These are phyloP conservation scores for Pichia sp. DNA, from an alignment of 1,139 yeast species.

Conservation along the genomic window DNA sequence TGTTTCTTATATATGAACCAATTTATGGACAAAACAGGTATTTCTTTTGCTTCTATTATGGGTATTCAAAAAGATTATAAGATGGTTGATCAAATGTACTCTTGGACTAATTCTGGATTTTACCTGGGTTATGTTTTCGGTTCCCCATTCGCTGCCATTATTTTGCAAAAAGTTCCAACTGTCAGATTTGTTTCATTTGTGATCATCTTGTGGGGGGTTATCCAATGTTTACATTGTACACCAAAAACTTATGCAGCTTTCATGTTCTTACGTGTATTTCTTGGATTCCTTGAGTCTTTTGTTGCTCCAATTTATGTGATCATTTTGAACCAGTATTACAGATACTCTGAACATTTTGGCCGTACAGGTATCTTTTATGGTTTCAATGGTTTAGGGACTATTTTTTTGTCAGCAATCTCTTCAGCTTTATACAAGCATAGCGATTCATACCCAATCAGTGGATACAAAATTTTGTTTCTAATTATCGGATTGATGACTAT, in stretches of 20 bases:
- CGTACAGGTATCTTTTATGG: conserved; percentile 49
- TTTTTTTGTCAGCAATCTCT: conserved; percentile 45
- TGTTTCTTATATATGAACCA: conserved; percentile 52
- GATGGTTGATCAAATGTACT: conserved; percentile 48
- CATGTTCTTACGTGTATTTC: conserved; percentile 40
- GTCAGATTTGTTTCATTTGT: conserved; percentile 37
- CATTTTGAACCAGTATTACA: conserved; percentile 51
- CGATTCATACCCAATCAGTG: conserved; percentile 34
- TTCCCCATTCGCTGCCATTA: conserved; percentile 43
- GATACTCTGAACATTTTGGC: conserved; percentile 44
- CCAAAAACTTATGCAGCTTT: conserved; percentile 38
- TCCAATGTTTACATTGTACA: conserved; percentile 40
- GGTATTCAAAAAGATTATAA: conserved; percentile 46
- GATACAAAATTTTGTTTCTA: conserved; percentile 47
- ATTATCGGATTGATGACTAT: conserved; percentile 48
- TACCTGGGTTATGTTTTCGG: conserved; percentile 52
- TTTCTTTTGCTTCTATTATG: conserved; percentile 56
- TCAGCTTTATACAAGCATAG: conserved; percentile 40
- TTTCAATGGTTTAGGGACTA: conserved; percentile 47
- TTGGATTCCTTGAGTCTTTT: conserved; percentile 46
- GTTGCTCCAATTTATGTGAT: conserved; percentile 50
- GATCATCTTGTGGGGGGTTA: conserved; percentile 46
- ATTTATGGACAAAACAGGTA: conserved; percentile 60
- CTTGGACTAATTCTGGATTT: conserved; percentile 55
- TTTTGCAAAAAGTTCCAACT: conserved; percentile 42